Percentiles rank a stretch among this genome's conserved stretches.
Conservation (phyloP, 768 basidiomycete genomes). For the Boletus insuetus region DNA sequence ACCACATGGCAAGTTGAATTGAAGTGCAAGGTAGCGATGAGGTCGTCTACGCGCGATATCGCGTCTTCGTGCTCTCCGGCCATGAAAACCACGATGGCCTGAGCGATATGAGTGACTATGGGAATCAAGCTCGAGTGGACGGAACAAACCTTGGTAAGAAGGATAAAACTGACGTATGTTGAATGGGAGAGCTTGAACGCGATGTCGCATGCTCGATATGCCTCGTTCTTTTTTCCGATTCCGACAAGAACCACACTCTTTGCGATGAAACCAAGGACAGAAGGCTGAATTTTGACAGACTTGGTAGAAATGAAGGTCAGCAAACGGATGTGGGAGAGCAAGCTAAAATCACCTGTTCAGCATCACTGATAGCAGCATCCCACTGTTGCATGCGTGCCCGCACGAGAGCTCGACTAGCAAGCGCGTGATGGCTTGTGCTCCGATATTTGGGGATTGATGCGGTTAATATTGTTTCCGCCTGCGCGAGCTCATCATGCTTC, state of each 20-base stretch:
- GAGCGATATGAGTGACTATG: not conserved
- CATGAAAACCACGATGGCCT: not conserved
- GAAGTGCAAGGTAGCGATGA: not conserved
- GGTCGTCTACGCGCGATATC: not conserved
- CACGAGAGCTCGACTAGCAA: not conserved
- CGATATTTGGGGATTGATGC: not conserved
- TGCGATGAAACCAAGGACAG: not conserved
- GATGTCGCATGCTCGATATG: not conserved
- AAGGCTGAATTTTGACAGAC: not conserved
- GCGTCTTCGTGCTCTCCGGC: not conserved
- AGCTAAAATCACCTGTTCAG: not conserved
- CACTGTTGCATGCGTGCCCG: not conserved
- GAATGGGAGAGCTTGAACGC: not conserved
- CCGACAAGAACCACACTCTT: not conserved
- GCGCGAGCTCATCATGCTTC: not conserved
- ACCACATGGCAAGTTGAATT: not conserved
- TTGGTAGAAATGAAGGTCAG: not conserved
- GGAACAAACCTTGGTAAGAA: not conserved
- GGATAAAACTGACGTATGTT: not conserved
- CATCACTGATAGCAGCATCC: not conserved
- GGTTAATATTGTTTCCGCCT: not conserved
- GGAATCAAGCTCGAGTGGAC: not conserved
- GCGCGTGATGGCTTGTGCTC: not conserved
- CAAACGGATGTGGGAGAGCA: not conserved
- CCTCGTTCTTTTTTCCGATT: not conserved